Conservation (phyloP, 192 early-diverging fungal species). For the Rhizophlyctis rosea region DNA sequence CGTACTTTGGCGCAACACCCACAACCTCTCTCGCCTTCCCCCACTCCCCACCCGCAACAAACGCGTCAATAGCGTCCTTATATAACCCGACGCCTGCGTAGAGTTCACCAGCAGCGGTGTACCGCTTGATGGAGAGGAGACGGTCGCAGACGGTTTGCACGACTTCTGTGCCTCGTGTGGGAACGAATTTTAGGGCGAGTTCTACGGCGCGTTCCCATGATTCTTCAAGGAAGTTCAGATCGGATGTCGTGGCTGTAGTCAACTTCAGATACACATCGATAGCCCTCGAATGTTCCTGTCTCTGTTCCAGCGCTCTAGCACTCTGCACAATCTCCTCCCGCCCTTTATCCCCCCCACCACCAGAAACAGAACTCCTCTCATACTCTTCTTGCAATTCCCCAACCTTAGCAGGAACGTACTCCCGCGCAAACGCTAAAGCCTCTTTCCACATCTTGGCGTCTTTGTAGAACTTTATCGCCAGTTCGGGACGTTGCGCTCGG, state of each 20-base stretch:
- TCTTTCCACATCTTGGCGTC: slow-evolving; percentile 61
- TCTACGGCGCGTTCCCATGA: slow-evolving; percentile 58
- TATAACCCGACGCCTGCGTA: slow-evolving; percentile 50
- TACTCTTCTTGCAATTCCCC: slow-evolving; percentile 55
- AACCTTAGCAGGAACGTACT: slow-evolving; percentile 53
- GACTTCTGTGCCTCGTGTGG: slow-evolving; percentile 50
- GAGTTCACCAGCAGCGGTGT: slow-evolving; percentile 53
- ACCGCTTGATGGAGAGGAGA: slow-evolving; percentile 46
- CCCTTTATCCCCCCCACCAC: slow-evolving; percentile 41
- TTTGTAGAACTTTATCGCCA: slow-evolving; percentile 60
- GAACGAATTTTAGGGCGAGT: slow-evolving; percentile 56
- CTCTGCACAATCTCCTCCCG: slow-evolving; percentile 54
- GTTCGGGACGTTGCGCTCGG: slow-evolving; percentile 58
- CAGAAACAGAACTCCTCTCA: slow-evolving; percentile 42
- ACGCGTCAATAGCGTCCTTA: slow-evolving; percentile 62
- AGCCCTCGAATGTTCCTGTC: slow-evolving; percentile 54
- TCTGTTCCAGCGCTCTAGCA: slow-evolving; percentile 52
- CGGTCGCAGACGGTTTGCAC: slow-evolving; percentile 44
- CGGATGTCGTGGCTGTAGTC: slow-evolving; percentile 36
- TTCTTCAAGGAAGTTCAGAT: slow-evolving; percentile 46
- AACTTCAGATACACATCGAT: slow-evolving; percentile 63
- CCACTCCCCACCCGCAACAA: slow-evolving; percentile 47
- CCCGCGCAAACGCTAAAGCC: slow-evolving; percentile 56
- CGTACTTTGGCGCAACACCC: slow-evolving; percentile 52
- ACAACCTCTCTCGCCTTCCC: slow-evolving; percentile 52